These are phyloP conservation scores for Calonectria multiphialidica DNA, from an alignment of 2,329 filamentous ascomycete genomes.

Conservation along the genomic window DNA sequence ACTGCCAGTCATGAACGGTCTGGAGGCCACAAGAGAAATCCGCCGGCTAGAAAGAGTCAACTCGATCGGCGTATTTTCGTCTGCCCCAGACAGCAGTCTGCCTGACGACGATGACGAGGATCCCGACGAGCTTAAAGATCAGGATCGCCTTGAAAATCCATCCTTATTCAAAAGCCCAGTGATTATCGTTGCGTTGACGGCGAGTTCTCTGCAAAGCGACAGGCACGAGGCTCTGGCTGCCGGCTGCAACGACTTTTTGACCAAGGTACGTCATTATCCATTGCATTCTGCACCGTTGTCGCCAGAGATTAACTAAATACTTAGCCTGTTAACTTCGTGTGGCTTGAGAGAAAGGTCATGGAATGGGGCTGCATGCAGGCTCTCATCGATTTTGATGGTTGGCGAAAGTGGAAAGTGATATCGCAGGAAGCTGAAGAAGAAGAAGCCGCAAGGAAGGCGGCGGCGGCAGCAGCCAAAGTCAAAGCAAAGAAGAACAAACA, in stretches of 20 bases:
- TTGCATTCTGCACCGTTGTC: neutral
- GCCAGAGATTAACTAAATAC: constrained; percentile 27
- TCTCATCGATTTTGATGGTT: constrained; percentile 97
- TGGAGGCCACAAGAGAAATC: constrained; percentile 96
- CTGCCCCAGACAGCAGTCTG: constrained; percentile 69
- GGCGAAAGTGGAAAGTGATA: constrained; percentile 97
- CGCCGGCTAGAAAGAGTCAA: constrained; percentile 90
- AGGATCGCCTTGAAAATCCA: constrained; percentile 77
- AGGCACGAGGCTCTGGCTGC: constrained; percentile 94
- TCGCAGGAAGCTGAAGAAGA: constrained; percentile 60
- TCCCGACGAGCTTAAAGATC: constrained; percentile 64
- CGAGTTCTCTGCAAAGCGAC: constrained; percentile 94
- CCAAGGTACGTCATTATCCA: constrained; percentile 75
- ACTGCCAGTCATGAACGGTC: constrained; percentile 93
- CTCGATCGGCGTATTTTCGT: constrained; percentile 90
- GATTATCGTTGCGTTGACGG: constrained; percentile 96
- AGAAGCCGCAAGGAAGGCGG: constrained; percentile 56
- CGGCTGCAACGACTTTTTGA: constrained; percentile 98
- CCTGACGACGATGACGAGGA: constrained; percentile 61
- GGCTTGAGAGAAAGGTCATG: constrained; percentile 97
- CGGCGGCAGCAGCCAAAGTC: constrained; percentile 47
- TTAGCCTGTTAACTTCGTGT: constrained; percentile 96
- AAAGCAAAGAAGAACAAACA: constrained; percentile 61
- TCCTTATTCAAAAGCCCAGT: constrained; percentile 93
- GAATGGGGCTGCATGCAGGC: constrained; percentile 99